A percentile compares a stretch with the other conserved stretches of the same genome.
phyloP scores from a whole-genome alignment of 805 yeast species.

The Myxozyma vanderwaltii region DNA sequence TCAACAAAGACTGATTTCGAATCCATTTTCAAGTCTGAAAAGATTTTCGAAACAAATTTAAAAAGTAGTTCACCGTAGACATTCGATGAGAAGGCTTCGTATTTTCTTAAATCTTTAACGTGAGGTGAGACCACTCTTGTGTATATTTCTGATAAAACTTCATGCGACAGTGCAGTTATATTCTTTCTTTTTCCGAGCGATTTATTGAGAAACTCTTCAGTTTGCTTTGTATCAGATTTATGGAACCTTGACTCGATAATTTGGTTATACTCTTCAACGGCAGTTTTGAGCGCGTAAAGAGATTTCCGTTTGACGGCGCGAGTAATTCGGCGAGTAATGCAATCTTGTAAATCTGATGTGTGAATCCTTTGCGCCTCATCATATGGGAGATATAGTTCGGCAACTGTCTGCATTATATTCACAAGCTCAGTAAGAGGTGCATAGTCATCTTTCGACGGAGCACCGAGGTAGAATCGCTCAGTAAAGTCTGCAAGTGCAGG shows the following conservation, averaged over 20 bases:
- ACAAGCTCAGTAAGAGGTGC: conserved; percentile 67
- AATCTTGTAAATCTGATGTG: conserved; percentile 37
- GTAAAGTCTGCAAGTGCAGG: conserved; percentile 21
- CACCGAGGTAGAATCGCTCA: conserved; percentile 20
- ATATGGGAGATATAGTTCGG: conserved; percentile 47
- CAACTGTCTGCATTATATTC: conserved; percentile 48
- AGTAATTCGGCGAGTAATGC: conserved; percentile 40
- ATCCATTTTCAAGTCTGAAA: conserved; percentile 57
- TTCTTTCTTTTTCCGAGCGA: neutral
- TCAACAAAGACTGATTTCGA: conserved; percentile 70
- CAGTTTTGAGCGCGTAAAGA: conserved; percentile 38
- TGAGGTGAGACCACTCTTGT: conserved; percentile 78
- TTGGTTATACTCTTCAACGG: conserved; percentile 51
- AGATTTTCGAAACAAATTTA: conserved; percentile 66
- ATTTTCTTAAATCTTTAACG: conserved; percentile 61
- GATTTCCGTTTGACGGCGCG: conserved; percentile 40
- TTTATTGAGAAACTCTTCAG: conserved; percentile 24
- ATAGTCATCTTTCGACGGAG: conserved; percentile 47
- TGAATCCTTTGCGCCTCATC: conserved; percentile 25
- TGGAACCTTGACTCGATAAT: conserved; percentile 44
- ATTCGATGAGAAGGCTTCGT: conserved; percentile 84
- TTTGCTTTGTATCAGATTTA: conserved; percentile 43
- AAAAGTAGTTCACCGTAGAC: conserved; percentile 93
- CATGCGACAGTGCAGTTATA: conserved; percentile 53
- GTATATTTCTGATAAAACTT: conserved; percentile 70